Evolutionary conservation across 352 stramenopile genomes (phyloP), one percentile per base, ranked within the genome.

Genomic region (Pythium aristosporum): DNA sequence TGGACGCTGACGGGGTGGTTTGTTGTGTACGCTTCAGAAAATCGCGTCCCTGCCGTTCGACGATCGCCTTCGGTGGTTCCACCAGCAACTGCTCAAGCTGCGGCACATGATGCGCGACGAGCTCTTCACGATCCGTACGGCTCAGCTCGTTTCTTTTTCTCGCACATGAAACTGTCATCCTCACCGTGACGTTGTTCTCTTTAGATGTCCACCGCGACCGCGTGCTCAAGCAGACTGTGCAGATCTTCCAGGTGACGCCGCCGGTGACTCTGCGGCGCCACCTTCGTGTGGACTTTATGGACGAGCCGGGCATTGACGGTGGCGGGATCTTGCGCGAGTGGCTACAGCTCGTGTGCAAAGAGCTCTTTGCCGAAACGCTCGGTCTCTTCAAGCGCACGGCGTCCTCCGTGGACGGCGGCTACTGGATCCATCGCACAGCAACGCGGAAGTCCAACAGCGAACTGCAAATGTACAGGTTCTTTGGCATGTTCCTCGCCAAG

Each of bases 271-370:
- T 95, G 3, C 82, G 82, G 44, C 80, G 81, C 10, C 85, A 86
- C n/a, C 65, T 97, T 47, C 77, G 85, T 2, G 82, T 96, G 32
- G 78, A 96, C 50, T 97, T 97, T 65, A 77, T 89, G 56, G 81
- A 90, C 34, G 85, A 95, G 63, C 75, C 70, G n/a, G 83, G 85
- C 18, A 63, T 92, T 5, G 87, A 95, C 34, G 85, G 81, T 21
- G 87, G 85, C 30, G 87, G 84, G 3, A 87, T 95, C 56, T 68
- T 91, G 47, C 80, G 87, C 10, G 87, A 95, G 54, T 95, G 87
- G 87, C 64, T 91, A 43, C 72, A 88, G 53, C 63, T 97, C 34
- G 61, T 96, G 41, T 89, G 75, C 61, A 75, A 68, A 5, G 71
- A 91, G 30, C 32, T 95, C 34, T 89, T 92, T 59, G 52, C 72